Base-by-base conservation (phyloP, 2,329 filamentous ascomycete genomes). In the Cladophialophora bantiana region DNA sequence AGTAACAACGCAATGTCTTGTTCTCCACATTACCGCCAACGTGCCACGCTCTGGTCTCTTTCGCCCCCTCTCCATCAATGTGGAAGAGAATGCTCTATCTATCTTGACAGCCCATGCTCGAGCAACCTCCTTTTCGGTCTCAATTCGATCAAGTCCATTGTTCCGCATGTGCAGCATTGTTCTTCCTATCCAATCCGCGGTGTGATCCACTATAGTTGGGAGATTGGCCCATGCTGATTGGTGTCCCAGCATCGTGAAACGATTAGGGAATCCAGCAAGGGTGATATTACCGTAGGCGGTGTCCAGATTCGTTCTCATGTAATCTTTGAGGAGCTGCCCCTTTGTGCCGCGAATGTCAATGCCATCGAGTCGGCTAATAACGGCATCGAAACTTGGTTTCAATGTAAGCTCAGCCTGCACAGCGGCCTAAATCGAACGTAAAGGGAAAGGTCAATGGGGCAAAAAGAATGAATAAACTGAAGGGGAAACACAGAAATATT, bases 201-300 rank as follows among this genome's bases (percentile, higher is more conserved):
- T 73, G 53, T 54, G 38, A 58, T 70, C 68, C 58, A 88, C 83
- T 84, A 84, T 88, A 0, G 85, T 85, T 69, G 89, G 86, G 0
- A 85, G 69, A 68, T 87, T 84, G 7, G 84, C 80, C 0, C 78
- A 81, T 0, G 83, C 81, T 0, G 78, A 83, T 12, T 88, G 86
- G 0, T 81, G 77, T 0, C 85, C 85, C 70, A 86, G 87, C 53
- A 83, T 73, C 62, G 81, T 80, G 75, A 84, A 83, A 73, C 84
- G 76, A 59, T 85, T 84, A 0, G 82, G 80, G 65, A 81, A 83
- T 4, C 77, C 76, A 9, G 75, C 68, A 4, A 80, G 75, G 0
- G 77, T 76, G 13, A 80, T n/a, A n/a, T n/a, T 75, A 0, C 83
- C 83, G 64, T 78, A 81, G 0, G 79, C 79, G 18, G 73, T 72